These are phyloP conservation scores for Corymbia citriodora DNA, from an alignment of 441 rosid genomes.

Conservation along the genomic window DNA sequence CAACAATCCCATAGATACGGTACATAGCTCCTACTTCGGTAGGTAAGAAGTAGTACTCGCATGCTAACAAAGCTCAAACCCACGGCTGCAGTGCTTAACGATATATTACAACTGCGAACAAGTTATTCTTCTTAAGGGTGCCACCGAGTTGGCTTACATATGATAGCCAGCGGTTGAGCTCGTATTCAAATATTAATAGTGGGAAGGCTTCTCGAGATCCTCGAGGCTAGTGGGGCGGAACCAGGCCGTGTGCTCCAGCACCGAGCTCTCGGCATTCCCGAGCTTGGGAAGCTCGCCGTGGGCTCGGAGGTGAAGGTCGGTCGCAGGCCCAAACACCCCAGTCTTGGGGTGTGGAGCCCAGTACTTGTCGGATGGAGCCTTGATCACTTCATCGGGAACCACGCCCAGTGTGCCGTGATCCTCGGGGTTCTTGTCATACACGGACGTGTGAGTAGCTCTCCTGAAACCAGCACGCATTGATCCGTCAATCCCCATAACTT, in stretches of 20 bases:
- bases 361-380: not conserved
- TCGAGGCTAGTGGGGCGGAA: not conserved
- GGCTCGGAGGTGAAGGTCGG: not conserved
- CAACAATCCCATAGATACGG: not conserved
- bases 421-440: slow-evolving; percentile 5
- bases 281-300: not conserved
- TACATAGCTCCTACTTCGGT: not conserved
- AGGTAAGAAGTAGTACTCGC: not conserved
- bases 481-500: not conserved
- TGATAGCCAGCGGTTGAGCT: not conserved
- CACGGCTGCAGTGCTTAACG: not conserved
- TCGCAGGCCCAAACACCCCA: not conserved
- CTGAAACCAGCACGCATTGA: not conserved
- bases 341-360: slow-evolving; percentile 2
- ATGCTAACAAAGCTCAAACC: not conserved
- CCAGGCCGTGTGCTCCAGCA: slow-evolving; percentile 2
- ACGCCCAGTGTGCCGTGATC: not conserved
- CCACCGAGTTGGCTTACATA: not conserved
- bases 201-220: slow-evolving; percentile 5
- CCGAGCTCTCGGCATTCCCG: not conserved
- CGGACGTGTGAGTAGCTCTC: not conserved
- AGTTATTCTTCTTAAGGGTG: not conserved
- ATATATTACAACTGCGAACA: not conserved
- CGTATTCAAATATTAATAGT: not conserved
- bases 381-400: slow-evolving; percentile 4